phyloP scores from a whole-genome alignment of 345 rosid species.

The Rhodamnia argentea region DNA sequence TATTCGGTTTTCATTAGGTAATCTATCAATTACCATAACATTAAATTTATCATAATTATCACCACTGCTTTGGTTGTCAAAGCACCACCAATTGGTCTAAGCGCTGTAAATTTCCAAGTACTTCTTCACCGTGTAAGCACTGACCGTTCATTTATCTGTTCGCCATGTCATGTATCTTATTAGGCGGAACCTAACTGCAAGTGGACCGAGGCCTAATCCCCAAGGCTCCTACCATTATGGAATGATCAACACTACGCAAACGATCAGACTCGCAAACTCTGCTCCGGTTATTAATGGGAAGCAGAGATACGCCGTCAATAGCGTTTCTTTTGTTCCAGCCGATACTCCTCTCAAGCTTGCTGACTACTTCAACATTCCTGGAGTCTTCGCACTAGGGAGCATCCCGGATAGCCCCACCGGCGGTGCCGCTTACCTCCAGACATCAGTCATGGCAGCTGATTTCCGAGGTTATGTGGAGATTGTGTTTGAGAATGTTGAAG shows the following conservation, averaged over 20 bases:
- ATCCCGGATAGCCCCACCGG: constrained; percentile 55
- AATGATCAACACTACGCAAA: constrained; percentile 49
- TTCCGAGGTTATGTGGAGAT: constrained; percentile 61
- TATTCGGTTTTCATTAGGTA: neutral
- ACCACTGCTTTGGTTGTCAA: neutral
- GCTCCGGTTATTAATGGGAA: constrained; percentile 62
- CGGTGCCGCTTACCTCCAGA: constrained; percentile 57
- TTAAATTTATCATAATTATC: neutral
- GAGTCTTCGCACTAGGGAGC: constrained; percentile 63
- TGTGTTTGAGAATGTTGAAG: constrained; percentile 69
- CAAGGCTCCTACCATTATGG: constrained; percentile 96
- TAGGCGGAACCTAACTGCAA: constrained; percentile 69
- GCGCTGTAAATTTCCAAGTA: neutral
- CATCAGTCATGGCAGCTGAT: constrained; percentile 73
- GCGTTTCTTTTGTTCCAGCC: constrained; percentile 71
- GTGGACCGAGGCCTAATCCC: constrained; percentile 85
- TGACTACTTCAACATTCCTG: constrained; percentile 67
- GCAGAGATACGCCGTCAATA: constrained; percentile 72
- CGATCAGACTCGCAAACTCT: constrained; percentile 54
- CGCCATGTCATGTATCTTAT: neutral
- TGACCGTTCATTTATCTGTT: neutral
- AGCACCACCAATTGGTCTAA: neutral
- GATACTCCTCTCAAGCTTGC: constrained; percentile 87
- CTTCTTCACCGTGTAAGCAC: neutral
- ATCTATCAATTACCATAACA: neutral